phyloP scores from a whole-genome alignment of 768 basidiomycete genomes.

The Hericium coralloides region DNA sequence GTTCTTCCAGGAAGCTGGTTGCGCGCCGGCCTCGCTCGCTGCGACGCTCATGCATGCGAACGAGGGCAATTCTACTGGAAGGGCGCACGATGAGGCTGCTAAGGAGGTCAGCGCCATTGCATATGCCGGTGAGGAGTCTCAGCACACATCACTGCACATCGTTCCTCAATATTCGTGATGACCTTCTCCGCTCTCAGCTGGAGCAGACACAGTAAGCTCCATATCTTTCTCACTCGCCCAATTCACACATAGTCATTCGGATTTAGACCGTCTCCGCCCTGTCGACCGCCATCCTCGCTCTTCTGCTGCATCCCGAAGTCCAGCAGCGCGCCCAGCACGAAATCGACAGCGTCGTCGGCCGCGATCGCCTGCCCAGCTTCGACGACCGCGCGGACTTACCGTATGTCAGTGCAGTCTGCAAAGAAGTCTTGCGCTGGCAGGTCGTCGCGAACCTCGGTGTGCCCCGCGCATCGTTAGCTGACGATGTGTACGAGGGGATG shows the following conservation, averaged over 20 bases:
- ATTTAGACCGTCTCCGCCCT: conserved; percentile 11
- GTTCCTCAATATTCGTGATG: background rate
- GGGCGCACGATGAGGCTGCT: background rate
- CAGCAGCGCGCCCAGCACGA: conserved; percentile 24
- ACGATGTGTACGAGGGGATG: background rate
- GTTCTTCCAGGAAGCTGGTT: background rate
- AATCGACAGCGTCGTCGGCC: conserved; percentile 26
- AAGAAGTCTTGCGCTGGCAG: conserved; percentile 28
- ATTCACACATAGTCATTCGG: conserved; percentile 16
- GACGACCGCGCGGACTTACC: conserved; percentile 26
- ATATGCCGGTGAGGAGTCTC: background rate
- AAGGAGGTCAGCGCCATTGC: background rate
- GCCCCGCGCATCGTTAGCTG: background rate
- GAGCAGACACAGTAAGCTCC: conserved; percentile 10
- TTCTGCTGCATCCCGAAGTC: conserved; percentile 14
- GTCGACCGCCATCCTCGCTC: conserved; percentile 12
- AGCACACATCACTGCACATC: background rate
- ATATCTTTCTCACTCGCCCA: conserved; percentile 17
- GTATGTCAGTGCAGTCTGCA: conserved; percentile 29
- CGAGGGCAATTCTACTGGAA: background rate
- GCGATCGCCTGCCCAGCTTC: conserved; percentile 25
- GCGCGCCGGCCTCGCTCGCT: background rate
- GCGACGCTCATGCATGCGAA: background rate
- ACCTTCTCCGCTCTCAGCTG: background rate
- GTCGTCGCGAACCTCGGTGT: conserved; percentile 13